phyloP scores from a whole-genome alignment of 2,329 filamentous ascomycete genomes.

The Gnomoniopsis sp. region DNA sequence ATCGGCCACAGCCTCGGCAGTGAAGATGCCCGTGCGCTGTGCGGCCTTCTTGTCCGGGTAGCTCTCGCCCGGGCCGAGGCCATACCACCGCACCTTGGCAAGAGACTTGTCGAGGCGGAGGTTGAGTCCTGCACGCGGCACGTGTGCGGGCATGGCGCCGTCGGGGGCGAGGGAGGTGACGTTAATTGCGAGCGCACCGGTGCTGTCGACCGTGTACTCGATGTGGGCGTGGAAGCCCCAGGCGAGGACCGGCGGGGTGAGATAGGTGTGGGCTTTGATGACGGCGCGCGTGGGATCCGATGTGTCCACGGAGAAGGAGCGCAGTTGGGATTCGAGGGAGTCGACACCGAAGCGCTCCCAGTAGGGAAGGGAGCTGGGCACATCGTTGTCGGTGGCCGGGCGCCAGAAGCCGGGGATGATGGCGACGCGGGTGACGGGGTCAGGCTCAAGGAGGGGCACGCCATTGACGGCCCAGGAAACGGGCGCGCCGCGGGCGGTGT shows the following conservation, averaged over 20 bases:
- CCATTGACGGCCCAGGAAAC: conserved; percentile 37
- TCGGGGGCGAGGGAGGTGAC: conserved; percentile 40
- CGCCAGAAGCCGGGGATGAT: conserved; percentile 56
- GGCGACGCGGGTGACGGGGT: conserved; percentile 33
- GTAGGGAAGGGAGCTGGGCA: conserved; percentile 48
- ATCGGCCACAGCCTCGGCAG: conserved; percentile 36
- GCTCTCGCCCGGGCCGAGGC: conserved; percentile 60
- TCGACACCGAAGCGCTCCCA: conserved; percentile 54
- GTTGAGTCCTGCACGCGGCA: conserved; percentile 62
- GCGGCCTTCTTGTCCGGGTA: conserved; percentile 61
- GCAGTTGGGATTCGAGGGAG: conserved; percentile 41
- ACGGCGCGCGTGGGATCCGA: conserved; percentile 29
- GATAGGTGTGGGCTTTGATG: conserved; percentile 42
- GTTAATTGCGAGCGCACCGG: conserved; percentile 43
- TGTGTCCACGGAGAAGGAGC: conserved; percentile 33
- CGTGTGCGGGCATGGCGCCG: conserved; percentile 48
- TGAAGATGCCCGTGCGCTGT: conserved; percentile 51
- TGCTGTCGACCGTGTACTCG: conserved; percentile 47
- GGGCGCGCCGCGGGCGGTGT: conserved; percentile 40
- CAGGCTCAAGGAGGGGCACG: conserved; percentile 31
- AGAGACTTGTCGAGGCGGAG: conserved; percentile 46
- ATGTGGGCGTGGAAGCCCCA: conserved; percentile 53
- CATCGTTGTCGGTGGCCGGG: conserved; percentile 64
- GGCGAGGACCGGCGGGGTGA: conserved; percentile 57
- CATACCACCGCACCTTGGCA: conserved; percentile 54